These are phyloP conservation scores for Trypanosoma grayi DNA, from an alignment of 208 protist genomes.

Conservation along the genomic window DNA sequence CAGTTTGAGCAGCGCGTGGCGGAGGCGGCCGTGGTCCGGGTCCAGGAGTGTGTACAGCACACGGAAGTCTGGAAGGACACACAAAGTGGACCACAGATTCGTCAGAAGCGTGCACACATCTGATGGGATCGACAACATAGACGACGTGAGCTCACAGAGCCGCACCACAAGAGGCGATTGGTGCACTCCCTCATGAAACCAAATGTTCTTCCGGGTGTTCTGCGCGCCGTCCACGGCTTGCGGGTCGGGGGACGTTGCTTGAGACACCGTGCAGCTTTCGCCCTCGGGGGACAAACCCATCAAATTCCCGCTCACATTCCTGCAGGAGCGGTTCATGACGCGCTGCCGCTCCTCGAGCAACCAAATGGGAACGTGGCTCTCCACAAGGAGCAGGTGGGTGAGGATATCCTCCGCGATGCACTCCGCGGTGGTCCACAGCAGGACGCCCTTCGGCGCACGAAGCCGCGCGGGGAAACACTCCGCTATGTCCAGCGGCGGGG, in stretches of 20 bases:
- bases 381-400: constrained; percentile 46
- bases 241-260: constrained; percentile 1
- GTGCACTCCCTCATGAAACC: constrained; percentile 50
- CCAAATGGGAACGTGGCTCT: constrained; percentile 39
- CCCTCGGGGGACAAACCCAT: neutral
- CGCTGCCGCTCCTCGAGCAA: constrained; percentile 25
- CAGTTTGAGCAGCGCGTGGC: constrained; percentile 35
- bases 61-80: constrained; percentile 61
- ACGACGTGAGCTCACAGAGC: constrained; percentile 44
- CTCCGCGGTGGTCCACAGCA: constrained; percentile 14
- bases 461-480: constrained; percentile 50
- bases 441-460: constrained; percentile 13
- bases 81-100: constrained; percentile 42
- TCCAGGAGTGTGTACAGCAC: constrained; percentile 72
- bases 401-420: constrained; percentile 49
- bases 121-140: constrained; percentile 38
- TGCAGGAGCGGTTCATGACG: constrained; percentile 5
- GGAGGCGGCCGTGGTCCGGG: constrained; percentile 41
- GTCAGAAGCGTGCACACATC: constrained; percentile 44
- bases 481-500: constrained; percentile 35
- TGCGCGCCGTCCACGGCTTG: neutral
- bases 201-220: constrained; percentile 27
- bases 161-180: constrained; percentile 29
- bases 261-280: neutral
- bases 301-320: neutral